Percentiles rank a stretch among this genome's conserved stretches.
phyloP scores from a whole-genome alignment of 2,329 filamentous ascomycete genomes.

The Dichotomopilus funicola region DNA sequence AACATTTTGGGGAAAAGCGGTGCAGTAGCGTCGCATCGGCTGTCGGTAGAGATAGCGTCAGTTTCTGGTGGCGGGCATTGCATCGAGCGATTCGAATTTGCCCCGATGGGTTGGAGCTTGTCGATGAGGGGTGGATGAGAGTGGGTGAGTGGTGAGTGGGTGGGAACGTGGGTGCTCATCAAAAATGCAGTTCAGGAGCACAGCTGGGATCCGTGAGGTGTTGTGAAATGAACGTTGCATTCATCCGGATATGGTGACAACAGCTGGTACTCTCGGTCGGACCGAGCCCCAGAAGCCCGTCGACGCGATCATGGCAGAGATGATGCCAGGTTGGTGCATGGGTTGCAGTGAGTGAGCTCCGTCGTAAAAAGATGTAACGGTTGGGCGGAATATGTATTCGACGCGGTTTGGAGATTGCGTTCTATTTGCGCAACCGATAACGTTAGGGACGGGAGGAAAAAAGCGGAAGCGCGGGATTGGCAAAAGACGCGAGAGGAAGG shows the following conservation, averaged over 20 bases:
- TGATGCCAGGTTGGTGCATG: background rate
- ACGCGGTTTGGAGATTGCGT: too few relatives aligned
- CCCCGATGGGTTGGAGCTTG: background rate
- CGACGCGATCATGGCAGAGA: background rate
- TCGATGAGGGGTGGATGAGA: too few relatives aligned
- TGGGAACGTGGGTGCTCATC: too few relatives aligned
- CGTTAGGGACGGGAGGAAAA: too few relatives aligned
- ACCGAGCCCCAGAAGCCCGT: background rate
- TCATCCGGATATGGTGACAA: background rate
- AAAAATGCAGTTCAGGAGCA: background rate
- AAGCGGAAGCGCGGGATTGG: too few relatives aligned
- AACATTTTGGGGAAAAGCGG: conserved; percentile 15
- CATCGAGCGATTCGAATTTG: background rate
- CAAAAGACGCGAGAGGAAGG: too few relatives aligned
- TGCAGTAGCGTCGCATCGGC: conserved; percentile 17
- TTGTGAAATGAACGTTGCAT: conserved; percentile 5
- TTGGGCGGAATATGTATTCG: too few relatives aligned
- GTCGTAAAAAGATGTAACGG: too few relatives aligned
- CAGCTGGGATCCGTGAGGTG: background rate
- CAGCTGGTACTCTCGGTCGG: background rate
- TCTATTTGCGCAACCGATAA: too few relatives aligned
- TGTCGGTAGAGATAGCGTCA: conserved; percentile 24
- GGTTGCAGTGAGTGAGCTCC: too few relatives aligned
- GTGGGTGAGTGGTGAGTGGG: too few relatives aligned
- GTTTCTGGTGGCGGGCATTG: conserved; percentile 8